Base-by-base conservation (phyloP, 345 rosid genomes). In the Arabidopsis suecica region DNA sequence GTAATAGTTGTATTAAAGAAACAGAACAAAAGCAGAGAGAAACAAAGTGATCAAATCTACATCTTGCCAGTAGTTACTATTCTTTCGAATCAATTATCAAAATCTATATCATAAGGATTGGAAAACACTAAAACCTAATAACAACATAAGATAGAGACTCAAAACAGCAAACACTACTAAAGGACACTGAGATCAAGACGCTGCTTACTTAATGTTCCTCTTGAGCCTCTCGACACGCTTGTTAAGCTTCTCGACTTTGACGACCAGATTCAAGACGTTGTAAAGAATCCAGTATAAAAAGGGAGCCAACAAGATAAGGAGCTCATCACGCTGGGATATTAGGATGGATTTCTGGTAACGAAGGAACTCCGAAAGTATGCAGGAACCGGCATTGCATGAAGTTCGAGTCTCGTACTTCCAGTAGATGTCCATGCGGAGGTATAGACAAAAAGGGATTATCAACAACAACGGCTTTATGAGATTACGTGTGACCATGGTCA, bases 401-500 rank as follows among this genome's bases (percentile, higher is more conserved):
- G 93, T 90, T 1, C 86, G 81, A 0, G 86, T 91, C 86, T 91
- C 95, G 86, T 89, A 89, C 79, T 91, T 89, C 95, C 91, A 91
- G 81, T 85, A 91, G 63, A 89, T 91, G 55, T 89, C 97, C 93
- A 91, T 83, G 0, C 89, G 60, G 3, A 91, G 88, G 75, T 89
- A 91, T 80, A 89, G 81, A 73, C 93, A 89, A 50, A 91, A 89
- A 2, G 97, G 97, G 3, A 91, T 87, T 13, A 91, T 87, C 65
- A 91, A 85, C 6, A 91, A 41, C 61, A 91, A 88, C 10, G 91
- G 95, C 72, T 86, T 91, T 71, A 91, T 69, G 74, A 89, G 93
- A 79, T 80, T 88, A 42, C 90, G 89, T 1, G 93, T 89, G 44
- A 91, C 97, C n/a, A 90, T 82, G 65, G 86, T 36, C 34, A 91